Base-by-base conservation (phyloP, 108 stramenopile genomes). In the Nitzschia sp. region DNA sequence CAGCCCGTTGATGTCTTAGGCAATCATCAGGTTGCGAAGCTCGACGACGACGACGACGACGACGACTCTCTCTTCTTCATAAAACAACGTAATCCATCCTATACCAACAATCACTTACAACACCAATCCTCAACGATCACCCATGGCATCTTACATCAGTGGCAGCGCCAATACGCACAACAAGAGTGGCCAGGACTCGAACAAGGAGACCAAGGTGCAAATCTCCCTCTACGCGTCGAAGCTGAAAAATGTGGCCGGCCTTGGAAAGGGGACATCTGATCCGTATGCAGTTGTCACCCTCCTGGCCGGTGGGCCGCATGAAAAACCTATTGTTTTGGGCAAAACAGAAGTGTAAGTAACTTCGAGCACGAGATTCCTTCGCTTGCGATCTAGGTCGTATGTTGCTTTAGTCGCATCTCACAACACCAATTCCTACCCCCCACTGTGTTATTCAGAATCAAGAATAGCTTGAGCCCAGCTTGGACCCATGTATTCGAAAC, bases 211-310 rank as follows among this genome's bases (percentile, higher is more conserved):
- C 53, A 71, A 75, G 38, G 48, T 80, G 3, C 61, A 75, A 36
- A 57, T 80, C 17, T 74, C 80, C 8, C 57, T 89, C 15, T 64
- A 85, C 52, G 90, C 86, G 17, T 55, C 73, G 1, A 73, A 80
- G 13, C 79, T 91, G 30, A 85, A 80, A 63, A 88, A 88, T 82
- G 86, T 90, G 21, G 86, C 89, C 3, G 84, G 85, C 3, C 30
- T 60, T 1, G 67, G 74, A 57, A 85, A 84, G 69, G 73, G 87
- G 45, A 91, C 79, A 22, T 85, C 85, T n/a, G 90, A 88, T 69
- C 90, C 90, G 1, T 91, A 82, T 58, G 85, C 84, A 33, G 84
- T 88, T 11, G 85, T 88, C 15, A 91, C 90, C 1, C 11, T 79
- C 2, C 47, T 91, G 1, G 80, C 86, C 25, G 71, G 72, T 9